These are phyloP conservation scores for Lachancea nothofagi DNA, from an alignment of 805 yeast genomes.

Conservation along the genomic window DNA sequence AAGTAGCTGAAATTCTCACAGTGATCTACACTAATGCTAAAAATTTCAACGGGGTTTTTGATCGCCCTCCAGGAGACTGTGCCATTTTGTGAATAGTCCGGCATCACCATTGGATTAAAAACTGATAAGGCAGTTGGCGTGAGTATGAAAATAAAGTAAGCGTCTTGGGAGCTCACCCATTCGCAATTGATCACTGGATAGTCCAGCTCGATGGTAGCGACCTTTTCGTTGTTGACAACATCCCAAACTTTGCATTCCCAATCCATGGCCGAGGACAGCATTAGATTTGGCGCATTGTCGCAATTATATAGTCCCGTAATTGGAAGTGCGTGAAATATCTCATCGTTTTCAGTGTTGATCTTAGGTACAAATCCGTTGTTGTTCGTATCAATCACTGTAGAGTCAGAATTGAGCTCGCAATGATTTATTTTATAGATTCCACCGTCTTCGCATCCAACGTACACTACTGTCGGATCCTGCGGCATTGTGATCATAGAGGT, in stretches of 20 bases:
- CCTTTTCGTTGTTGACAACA: constrained; percentile 10
- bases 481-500: constrained; percentile 18
- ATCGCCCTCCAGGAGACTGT: constrained; percentile 6
- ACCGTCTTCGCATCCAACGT: constrained; percentile 26
- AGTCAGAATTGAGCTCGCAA: constrained; percentile 8
- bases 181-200: constrained; percentile 16
- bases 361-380: constrained; percentile 25
- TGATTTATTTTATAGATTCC: constrained; percentile 23
- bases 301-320: constrained; percentile 17
- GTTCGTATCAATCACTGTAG: constrained; percentile 8
- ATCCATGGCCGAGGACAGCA: constrained; percentile 23
- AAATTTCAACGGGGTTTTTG: constrained; percentile 7
- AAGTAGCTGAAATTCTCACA: constrained; percentile 8
- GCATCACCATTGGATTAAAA: constrained; percentile 4
- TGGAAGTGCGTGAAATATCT: constrained; percentile 21
- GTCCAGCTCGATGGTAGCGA: constrained; percentile 18
- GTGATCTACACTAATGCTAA: constrained; percentile 7
- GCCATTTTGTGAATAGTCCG: constrained; percentile 5
- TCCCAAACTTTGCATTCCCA: constrained; percentile 28
- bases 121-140: constrained; percentile 15
- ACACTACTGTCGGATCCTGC: constrained; percentile 19
- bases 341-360: neutral
- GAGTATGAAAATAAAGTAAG: constrained; percentile 9
- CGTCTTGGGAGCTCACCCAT: constrained; percentile 17
- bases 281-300: constrained; percentile 12